These are phyloP conservation scores for Lachancea quebecensis DNA, from an alignment of 805 yeast genomes.

Conservation along the genomic window DNA sequence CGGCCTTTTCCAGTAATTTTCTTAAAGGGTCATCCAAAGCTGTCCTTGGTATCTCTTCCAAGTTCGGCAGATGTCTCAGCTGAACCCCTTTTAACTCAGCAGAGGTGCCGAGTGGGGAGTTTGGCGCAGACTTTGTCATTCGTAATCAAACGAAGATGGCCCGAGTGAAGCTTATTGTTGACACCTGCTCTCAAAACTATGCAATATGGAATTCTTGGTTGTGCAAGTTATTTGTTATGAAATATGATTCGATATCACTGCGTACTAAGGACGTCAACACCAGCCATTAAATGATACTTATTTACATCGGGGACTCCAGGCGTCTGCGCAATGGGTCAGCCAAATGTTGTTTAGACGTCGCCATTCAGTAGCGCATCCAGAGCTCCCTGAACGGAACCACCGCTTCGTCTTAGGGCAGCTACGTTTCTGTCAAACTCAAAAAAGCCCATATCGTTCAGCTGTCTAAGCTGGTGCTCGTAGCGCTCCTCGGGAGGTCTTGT, in stretches of 20 bases:
- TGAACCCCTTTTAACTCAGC: neutral
- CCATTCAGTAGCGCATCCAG: slow-evolving; percentile 76
- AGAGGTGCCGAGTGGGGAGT: neutral
- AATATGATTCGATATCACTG: slow-evolving; percentile 1
- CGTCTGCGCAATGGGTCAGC: too few species aligned
- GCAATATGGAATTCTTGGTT: too few species aligned
- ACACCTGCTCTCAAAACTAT: too few species aligned
- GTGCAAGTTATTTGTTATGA: too few species aligned
- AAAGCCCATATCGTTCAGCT: slow-evolving; percentile 79
- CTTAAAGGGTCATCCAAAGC: slow-evolving; percentile 17
- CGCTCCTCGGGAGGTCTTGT: slow-evolving; percentile 75
- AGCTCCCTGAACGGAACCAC: slow-evolving; percentile 97
- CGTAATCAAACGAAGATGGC: neutral
- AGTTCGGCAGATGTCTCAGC: slow-evolving; percentile 13
- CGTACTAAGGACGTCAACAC: neutral
- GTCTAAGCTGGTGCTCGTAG: slow-evolving; percentile 63
- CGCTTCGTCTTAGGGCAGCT: slow-evolving; percentile 85
- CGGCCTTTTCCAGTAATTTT: slow-evolving; percentile 26
- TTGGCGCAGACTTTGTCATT: slow-evolving; percentile 3
- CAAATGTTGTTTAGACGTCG: slow-evolving; percentile 30
- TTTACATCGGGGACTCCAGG: too few species aligned
- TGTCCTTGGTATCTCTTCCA: slow-evolving; percentile 18
- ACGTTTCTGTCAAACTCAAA: slow-evolving; percentile 89
- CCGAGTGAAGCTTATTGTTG: neutral
- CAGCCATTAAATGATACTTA: neutral